phyloP scores from a whole-genome alignment of 2,329 filamentous ascomycete genomes.

The Sclerotinia spermophila region DNA sequence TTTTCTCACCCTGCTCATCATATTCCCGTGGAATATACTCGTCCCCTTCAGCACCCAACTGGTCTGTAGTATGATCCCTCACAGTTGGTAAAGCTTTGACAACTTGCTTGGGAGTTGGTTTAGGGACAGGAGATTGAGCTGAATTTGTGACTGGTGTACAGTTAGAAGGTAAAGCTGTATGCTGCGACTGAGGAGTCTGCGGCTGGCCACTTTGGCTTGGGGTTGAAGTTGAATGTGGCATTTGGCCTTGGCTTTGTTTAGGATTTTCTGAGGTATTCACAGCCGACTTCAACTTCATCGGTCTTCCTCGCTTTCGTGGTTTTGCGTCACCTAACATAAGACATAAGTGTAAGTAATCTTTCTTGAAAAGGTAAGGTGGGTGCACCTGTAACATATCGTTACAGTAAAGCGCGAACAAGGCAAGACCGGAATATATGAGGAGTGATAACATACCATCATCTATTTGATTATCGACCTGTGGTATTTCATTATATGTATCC shows the following conservation, averaged over 20 bases:
- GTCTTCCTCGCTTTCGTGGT: slow-evolving; percentile 39
- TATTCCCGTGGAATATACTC: slow-evolving; percentile 93
- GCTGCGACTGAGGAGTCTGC: slow-evolving; percentile 51
- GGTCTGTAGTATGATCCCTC: slow-evolving; percentile 94
- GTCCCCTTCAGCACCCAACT: slow-evolving; percentile 82
- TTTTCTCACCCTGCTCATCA: slow-evolving; percentile 90
- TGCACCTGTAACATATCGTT: slow-evolving; percentile 33
- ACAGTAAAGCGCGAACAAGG: slow-evolving; percentile 26
- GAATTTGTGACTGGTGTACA: slow-evolving; percentile 37
- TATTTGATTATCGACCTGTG: slow-evolving; percentile 54
- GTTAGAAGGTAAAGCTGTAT: slow-evolving; percentile 29
- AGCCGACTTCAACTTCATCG: slow-evolving; percentile 40
- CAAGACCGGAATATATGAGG: slow-evolving; percentile 18
- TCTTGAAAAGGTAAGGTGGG: slow-evolving; percentile 20
- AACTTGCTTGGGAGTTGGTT: slow-evolving; percentile 77
- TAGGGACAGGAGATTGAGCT: slow-evolving; percentile 62
- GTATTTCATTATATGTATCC: slow-evolving; percentile 54
- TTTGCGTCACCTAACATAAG: slow-evolving; percentile 42
- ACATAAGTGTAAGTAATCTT: slow-evolving; percentile 28
- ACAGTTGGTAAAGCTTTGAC: slow-evolving; percentile 95
- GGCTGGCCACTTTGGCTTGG: slow-evolving; percentile 46
- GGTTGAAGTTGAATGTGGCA: slow-evolving; percentile 42
- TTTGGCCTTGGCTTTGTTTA: slow-evolving; percentile 45
- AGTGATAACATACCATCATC: slow-evolving; percentile 66
- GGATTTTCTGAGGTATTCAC: slow-evolving; percentile 55